Percentiles rank a stretch among this genome's conserved stretches.
These are phyloP conservation scores for Nannizziopsis barbatae DNA, from an alignment of 2,329 filamentous ascomycete genomes.

Conservation along the genomic window DNA sequence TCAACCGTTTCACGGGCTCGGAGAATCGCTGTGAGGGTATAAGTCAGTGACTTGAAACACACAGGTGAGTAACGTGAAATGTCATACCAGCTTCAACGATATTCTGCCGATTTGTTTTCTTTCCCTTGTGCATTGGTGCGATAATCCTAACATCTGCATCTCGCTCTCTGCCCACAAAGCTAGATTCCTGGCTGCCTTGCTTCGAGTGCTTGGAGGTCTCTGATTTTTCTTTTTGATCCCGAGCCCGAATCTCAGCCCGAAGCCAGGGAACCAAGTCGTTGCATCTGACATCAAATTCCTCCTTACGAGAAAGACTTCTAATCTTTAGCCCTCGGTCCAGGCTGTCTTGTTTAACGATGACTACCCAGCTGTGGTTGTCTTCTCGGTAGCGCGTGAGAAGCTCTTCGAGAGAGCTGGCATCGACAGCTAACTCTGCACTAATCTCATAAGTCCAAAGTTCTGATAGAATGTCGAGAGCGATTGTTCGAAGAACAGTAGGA, in stretches of 20 bases:
- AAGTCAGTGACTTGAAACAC: constrained; percentile 11
- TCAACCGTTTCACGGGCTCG: constrained; percentile 53
- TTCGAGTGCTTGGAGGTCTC: constrained; percentile 33
- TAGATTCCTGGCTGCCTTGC: constrained; percentile 28
- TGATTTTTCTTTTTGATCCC: constrained; percentile 50
- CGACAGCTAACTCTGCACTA: constrained; percentile 74
- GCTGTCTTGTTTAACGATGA: constrained; percentile 65
- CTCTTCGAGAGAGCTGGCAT: constrained; percentile 68
- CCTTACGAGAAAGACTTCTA: constrained; percentile 64
- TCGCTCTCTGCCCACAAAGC: constrained; percentile 30
- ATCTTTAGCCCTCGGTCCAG: constrained; percentile 56
- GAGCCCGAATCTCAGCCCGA: constrained; percentile 67
- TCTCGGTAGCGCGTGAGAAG: constrained; percentile 56
- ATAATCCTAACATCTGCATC: constrained; percentile 76
- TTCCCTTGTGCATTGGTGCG: constrained; percentile 67
- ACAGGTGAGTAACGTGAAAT: neutral
- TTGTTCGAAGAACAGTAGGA: constrained; percentile 58
- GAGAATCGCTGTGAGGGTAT: constrained; percentile 36
- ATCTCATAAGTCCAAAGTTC: constrained; percentile 74
- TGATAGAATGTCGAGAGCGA: constrained; percentile 65
- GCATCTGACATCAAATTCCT: constrained; percentile 66
- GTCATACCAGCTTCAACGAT: constrained; percentile 70
- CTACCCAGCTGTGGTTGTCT: constrained; percentile 73
- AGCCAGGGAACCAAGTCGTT: constrained; percentile 70
- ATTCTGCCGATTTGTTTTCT: constrained; percentile 79